Evolutionary conservation across 2,329 filamentous ascomycete genomes (phyloP).

Genomic region (Neurospora sp.): DNA sequence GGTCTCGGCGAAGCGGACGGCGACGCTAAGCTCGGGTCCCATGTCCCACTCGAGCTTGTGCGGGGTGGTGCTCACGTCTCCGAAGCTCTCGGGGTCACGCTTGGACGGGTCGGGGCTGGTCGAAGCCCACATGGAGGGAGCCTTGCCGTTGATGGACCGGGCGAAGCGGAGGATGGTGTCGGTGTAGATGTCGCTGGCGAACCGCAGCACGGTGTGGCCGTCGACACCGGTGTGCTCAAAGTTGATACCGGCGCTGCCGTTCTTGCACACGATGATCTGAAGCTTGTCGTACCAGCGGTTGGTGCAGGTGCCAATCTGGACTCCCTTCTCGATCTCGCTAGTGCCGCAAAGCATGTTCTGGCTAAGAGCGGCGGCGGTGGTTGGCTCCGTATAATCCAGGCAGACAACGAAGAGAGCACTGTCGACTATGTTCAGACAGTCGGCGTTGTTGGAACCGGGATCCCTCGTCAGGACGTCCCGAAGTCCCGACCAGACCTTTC

Average conservation of each 20-base stretch:
- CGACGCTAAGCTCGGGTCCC: constrained; percentile 81
- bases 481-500: constrained; percentile 89
- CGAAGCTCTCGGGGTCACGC: constrained; percentile 81
- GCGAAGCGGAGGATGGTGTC: constrained; percentile 96
- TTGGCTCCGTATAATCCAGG: constrained; percentile 82
- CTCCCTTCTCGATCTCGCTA: constrained; percentile 79
- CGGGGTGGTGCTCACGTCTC: constrained; percentile 84
- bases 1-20: constrained; percentile 90
- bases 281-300: constrained; percentile 99
- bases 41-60: constrained; percentile 98
- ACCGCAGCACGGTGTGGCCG: constrained; percentile 90
- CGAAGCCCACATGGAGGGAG: constrained; percentile 85
- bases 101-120: constrained; percentile 87
- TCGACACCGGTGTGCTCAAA: constrained; percentile 98
- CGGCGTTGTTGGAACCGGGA: constrained; percentile 84
- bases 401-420: constrained; percentile 88
- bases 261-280: constrained; percentile 98
- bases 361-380: constrained; percentile 73
- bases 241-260: constrained; percentile 96
- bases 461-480: constrained; percentile 81
- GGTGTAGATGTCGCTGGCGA: constrained; percentile 93
- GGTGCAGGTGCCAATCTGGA: constrained; percentile 94
- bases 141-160: constrained; percentile 86
- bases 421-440: constrained; percentile 92
- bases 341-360: constrained; percentile 98